These are phyloP conservation scores for Postia placenta DNA, from an alignment of 768 basidiomycete species.

Conservation along the genomic window DNA sequence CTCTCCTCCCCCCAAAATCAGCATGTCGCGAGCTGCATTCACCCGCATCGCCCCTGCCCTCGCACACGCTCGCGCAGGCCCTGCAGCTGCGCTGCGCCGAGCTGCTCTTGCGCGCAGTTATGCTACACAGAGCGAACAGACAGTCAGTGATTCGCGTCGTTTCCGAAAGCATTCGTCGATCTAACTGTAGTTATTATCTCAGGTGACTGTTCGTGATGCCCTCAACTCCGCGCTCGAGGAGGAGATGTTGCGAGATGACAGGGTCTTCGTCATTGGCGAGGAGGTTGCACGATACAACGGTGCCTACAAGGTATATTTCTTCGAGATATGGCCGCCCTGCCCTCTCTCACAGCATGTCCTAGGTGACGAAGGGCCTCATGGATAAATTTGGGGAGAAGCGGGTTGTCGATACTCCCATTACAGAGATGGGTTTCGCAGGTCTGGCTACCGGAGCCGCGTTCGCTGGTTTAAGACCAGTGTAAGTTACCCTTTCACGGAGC, in stretches of 20 bases:
- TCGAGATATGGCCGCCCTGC: background rate
- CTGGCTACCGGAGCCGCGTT: slow-evolving; percentile 92
- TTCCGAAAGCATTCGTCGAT: too few species aligned
- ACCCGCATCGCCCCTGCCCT: slow-evolving; percentile 54
- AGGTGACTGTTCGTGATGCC: slow-evolving; percentile 99
- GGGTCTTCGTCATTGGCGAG: slow-evolving; percentile 92
- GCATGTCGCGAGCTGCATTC: slow-evolving; percentile 64
- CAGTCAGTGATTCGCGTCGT: too few species aligned
- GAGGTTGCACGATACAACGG: slow-evolving; percentile 99
- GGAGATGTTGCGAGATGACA: slow-evolving; percentile 96
- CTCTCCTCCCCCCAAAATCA: slow-evolving; percentile 23
- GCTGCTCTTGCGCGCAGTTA: slow-evolving; percentile 49
- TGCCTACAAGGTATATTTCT: slow-evolving; percentile 75
- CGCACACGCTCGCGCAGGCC: slow-evolving; percentile 34
- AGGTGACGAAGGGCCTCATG: slow-evolving; percentile 97
- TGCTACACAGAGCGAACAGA: slow-evolving; percentile 52
- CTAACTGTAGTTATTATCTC: background rate
- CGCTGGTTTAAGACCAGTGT: slow-evolving; percentile 92
- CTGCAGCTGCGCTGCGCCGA: slow-evolving; percentile 36
- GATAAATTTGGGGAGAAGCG: slow-evolving; percentile 99
- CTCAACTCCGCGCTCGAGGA: slow-evolving; percentile 98
- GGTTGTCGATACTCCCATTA: slow-evolving; percentile 95
- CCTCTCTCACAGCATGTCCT: background rate
- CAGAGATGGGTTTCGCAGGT: slow-evolving; percentile 99
- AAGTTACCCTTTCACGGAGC: slow-evolving; percentile 18